Conservation (phyloP, 2,329 filamentous ascomycete species). For the Thelonectria discophora region DNA sequence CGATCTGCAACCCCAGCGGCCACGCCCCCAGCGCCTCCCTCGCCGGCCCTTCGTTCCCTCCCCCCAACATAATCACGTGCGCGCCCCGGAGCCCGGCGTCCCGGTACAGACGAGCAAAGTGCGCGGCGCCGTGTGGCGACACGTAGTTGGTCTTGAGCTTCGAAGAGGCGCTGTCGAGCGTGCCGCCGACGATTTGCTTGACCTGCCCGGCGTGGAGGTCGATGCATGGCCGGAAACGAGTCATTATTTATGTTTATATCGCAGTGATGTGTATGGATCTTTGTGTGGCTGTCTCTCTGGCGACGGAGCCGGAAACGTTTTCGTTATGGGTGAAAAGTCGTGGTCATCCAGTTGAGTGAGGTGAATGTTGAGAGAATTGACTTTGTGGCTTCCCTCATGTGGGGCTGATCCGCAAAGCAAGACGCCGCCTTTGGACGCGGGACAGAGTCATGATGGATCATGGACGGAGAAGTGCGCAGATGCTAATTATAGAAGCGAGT, state of each 20-base stretch:
- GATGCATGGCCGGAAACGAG: constrained; percentile 93
- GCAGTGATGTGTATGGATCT: too few relatives aligned
- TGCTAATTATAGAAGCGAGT: background rate
- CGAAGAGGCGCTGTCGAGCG: constrained; percentile 73
- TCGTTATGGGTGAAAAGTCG: too few relatives aligned
- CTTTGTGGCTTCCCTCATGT: constrained; percentile 25
- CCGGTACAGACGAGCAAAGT: constrained; percentile 85
- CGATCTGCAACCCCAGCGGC: constrained; percentile 84
- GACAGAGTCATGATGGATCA: background rate
- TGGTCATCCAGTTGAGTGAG: too few relatives aligned
- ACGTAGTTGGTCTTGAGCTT: constrained; percentile 91
- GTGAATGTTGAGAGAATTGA: constrained; percentile 6
- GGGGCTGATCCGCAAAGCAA: constrained; percentile 24
- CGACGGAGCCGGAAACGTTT: constrained; percentile 5
- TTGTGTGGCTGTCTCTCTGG: constrained; percentile 17
- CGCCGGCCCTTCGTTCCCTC: constrained; percentile 84
- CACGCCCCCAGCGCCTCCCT: constrained; percentile 79
- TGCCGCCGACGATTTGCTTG: constrained; percentile 98
- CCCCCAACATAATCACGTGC: constrained; percentile 96
- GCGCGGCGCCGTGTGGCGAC: constrained; percentile 79
- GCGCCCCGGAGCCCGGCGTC: constrained; percentile 78
- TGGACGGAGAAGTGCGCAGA: background rate
- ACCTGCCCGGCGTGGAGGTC: constrained; percentile 97
- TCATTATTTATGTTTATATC: constrained; percentile 67
- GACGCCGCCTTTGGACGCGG: constrained; percentile 6